phyloP scores from a whole-genome alignment of 2,329 filamentous ascomycete species.

The Penicillium frequentans region DNA sequence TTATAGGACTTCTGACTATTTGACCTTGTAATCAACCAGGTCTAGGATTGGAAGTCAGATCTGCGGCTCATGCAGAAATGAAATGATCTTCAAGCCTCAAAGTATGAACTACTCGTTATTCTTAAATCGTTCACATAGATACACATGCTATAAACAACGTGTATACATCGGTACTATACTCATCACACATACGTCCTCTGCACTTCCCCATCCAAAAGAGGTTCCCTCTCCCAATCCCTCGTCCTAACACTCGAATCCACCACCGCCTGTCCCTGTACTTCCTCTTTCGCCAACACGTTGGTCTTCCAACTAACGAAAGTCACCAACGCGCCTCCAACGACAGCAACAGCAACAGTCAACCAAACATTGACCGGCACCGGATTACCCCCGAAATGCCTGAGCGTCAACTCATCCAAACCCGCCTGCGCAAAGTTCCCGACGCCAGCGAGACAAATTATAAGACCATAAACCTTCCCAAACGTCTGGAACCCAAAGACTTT shows the following conservation, averaged over 20 bases:
- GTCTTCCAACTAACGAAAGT: slow-evolving; percentile 62
- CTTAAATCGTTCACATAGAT: background rate
- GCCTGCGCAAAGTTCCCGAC: slow-evolving; percentile 82
- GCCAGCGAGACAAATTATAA: slow-evolving; percentile 83
- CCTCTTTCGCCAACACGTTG: slow-evolving; percentile 20
- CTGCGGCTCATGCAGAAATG: background rate
- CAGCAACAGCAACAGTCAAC: slow-evolving; percentile 61
- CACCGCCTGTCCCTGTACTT: background rate
- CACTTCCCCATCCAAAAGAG: slow-evolving; percentile 7
- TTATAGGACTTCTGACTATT: background rate
- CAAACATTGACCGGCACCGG: slow-evolving; percentile 76
- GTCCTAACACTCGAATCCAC: background rate
- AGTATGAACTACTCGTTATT: too few species aligned
- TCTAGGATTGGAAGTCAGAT: background rate
- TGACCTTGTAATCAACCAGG: background rate
- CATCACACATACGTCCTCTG: slow-evolving; percentile 5
- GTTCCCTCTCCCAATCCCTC: slow-evolving; percentile 11
- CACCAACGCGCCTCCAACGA: slow-evolving; percentile 66
- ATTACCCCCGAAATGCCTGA: slow-evolving; percentile 68
- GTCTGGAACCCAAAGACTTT: slow-evolving; percentile 92
- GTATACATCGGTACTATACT: background rate
- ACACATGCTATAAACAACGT: background rate
- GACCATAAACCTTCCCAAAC: slow-evolving; percentile 90
- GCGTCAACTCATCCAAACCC: slow-evolving; percentile 75
- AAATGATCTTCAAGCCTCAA: background rate